Evolutionary conservation across 2,329 filamentous ascomycete genomes (phyloP).

Genomic region (Aspergillus sp.): DNA sequence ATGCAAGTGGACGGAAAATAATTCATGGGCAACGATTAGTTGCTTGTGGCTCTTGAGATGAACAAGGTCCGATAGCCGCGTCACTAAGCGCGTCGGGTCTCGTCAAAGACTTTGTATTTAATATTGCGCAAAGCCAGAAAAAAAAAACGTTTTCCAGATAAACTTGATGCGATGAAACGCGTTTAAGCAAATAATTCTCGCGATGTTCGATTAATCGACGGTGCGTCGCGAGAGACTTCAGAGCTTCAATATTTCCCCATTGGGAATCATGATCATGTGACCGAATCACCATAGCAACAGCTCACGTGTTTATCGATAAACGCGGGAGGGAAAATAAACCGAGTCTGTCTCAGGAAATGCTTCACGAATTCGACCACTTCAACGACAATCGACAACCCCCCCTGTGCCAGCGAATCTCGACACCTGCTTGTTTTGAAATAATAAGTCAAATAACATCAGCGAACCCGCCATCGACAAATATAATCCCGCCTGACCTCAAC

Average conservation of each 20-base stretch:
- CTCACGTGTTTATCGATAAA: conserved; percentile 40
- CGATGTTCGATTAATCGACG: neutral
- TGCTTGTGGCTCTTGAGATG: no score
- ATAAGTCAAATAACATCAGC: neutral
- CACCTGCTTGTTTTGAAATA: neutral
- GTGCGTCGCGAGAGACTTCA: neutral
- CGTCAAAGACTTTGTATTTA: neutral
- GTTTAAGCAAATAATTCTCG: neutral
- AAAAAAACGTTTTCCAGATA: no score
- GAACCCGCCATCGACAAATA: neutral
- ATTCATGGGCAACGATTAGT: no score
- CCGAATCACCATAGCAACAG: conserved; percentile 32
- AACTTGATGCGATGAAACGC: neutral
- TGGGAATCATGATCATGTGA: conserved; percentile 25
- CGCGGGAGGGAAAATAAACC: conserved; percentile 6
- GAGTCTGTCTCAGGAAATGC: neutral
- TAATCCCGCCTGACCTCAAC: neutral
- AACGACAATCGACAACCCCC: conserved; percentile 3
- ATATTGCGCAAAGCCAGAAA: neutral
- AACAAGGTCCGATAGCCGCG: neutral
- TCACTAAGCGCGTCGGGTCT: neutral
- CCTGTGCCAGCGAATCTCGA: neutral
- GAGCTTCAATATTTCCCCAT: conserved; percentile 15
- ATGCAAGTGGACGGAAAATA: no score
- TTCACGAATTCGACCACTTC: neutral